Percentiles rank a stretch among this genome's conserved stretches.
These are phyloP conservation scores for Peronospora belbahrii DNA, from an alignment of 352 stramenopile species.

Conservation along the genomic window DNA sequence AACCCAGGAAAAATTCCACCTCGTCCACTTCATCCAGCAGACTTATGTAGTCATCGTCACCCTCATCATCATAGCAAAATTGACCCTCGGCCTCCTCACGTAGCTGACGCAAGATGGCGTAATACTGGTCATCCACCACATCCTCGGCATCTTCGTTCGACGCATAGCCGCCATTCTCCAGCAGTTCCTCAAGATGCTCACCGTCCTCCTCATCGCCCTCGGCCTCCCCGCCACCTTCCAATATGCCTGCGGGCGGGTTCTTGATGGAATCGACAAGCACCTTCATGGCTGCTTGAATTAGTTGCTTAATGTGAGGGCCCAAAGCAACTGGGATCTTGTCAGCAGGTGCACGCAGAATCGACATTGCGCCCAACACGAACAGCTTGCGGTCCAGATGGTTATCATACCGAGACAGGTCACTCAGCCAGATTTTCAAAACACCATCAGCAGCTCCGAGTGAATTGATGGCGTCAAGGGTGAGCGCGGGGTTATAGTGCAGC, in stretches of 20 bases:
- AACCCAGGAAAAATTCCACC: slow-evolving; percentile 86
- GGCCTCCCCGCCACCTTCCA: slow-evolving; percentile 56
- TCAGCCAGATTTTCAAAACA: slow-evolving; percentile 89
- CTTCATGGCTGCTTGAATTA: slow-evolving; percentile 84
- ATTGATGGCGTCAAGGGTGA: slow-evolving; percentile 86
- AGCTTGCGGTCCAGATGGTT: slow-evolving; percentile 88
- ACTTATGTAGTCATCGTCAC: slow-evolving; percentile 90
- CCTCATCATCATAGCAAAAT: slow-evolving; percentile 73
- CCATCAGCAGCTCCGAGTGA: slow-evolving; percentile 81
- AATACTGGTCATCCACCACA: slow-evolving; percentile 91
- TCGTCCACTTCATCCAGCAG: slow-evolving; percentile 91
- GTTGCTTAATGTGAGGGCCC: slow-evolving; percentile 80
- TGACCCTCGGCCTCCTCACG: slow-evolving; percentile 80
- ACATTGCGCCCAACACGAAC: slow-evolving; percentile 89
- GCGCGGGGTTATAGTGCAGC: slow-evolving; percentile 91
- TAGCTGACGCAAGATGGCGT: slow-evolving; percentile 89
- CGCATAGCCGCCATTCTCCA: slow-evolving; percentile 89
- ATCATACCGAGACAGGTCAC: slow-evolving; percentile 76
- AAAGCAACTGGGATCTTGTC: slow-evolving; percentile 76
- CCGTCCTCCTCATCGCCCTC: slow-evolving; percentile 41
- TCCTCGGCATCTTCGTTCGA: slow-evolving; percentile 88
- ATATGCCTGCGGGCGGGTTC: slow-evolving; percentile 45
- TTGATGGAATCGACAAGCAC: slow-evolving; percentile 73
- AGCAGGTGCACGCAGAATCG: slow-evolving; percentile 84
- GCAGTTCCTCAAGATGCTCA: slow-evolving; percentile 75